Evolutionary conservation across 108 stramenopile genomes (phyloP).

Genomic region (Pseudonitzschia delicatissima): DNA sequence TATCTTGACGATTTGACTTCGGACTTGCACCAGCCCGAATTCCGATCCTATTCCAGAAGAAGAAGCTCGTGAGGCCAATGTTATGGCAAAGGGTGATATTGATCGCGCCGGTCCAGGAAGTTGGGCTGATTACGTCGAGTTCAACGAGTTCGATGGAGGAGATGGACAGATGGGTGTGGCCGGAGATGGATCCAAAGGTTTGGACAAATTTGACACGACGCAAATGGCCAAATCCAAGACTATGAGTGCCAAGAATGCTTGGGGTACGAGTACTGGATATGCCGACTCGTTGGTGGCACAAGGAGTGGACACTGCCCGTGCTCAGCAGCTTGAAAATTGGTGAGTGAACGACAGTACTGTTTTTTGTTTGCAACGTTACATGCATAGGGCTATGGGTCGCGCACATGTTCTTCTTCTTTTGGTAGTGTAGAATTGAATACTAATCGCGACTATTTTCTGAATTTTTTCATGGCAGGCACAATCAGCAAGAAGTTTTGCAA

Average conservation of each 20-base stretch:
- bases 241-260: slow-evolving; percentile 80
- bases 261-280: slow-evolving; percentile 76
- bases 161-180: slow-evolving; percentile 92
- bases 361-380: too few relatives aligned
- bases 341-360: too few relatives aligned
- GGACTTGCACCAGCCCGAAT: background rate
- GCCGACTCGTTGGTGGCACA: slow-evolving; percentile 59
- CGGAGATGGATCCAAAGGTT: slow-evolving; percentile 68
- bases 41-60: slow-evolving; percentile 26
- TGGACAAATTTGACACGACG: slow-evolving; percentile 51
- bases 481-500: slow-evolving; percentile 78
- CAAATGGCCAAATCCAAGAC: slow-evolving; percentile 54
- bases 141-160: slow-evolving; percentile 84
- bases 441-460: too few relatives aligned
- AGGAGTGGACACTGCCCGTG: slow-evolving; percentile 64
- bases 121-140: slow-evolving; percentile 69
- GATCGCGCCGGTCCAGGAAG: slow-evolving; percentile 55
- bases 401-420: too few relatives aligned
- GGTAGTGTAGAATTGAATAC: too few relatives aligned
- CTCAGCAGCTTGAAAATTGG: slow-evolving; percentile 89
- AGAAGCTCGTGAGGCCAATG: slow-evolving; percentile 42
- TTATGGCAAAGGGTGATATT: slow-evolving; percentile 49
- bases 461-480: slow-evolving; percentile 20
- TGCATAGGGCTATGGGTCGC: too few relatives aligned
- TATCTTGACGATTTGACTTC: slow-evolving; percentile 64